Evolutionary conservation across 2,329 filamentous ascomycete genomes (phyloP).

Genomic region (Magnaporthiopsis rhizophila): DNA sequence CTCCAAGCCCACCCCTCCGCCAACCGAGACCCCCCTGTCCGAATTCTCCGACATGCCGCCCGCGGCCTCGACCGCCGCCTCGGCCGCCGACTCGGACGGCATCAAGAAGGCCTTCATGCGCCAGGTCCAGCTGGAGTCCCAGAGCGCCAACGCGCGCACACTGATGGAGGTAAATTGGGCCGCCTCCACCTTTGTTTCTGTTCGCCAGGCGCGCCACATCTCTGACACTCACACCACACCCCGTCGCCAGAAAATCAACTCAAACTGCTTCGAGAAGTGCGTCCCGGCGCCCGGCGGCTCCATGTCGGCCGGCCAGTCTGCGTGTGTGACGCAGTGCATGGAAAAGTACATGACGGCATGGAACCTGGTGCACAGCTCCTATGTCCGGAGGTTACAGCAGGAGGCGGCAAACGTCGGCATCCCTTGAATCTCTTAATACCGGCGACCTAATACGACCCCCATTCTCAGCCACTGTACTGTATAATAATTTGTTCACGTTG

Average conservation of each 20-base stretch:
- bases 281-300: conserved; percentile 60
- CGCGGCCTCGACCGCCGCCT: conserved; percentile 1
- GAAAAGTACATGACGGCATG: conserved; percentile 78
- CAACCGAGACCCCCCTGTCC: conserved; percentile 9
- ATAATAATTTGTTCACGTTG: too few relatives aligned
- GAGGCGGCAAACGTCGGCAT: conserved; percentile 33
- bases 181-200: neutral
- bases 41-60: conserved; percentile 5
- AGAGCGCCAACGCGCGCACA: conserved; percentile 59
- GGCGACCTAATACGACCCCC: neutral
- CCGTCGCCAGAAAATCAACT: conserved; percentile 64
- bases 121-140: conserved; percentile 56
- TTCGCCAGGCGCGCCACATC: neutral
- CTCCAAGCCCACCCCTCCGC: conserved; percentile 11
- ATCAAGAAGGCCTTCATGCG: conserved; percentile 57
- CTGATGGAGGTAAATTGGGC: conserved; percentile 54
- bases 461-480: too few relatives aligned
- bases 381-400: conserved; percentile 55
- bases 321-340: conserved; percentile 69
- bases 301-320: conserved; percentile 58
- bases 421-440: neutral
- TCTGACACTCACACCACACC: conserved; percentile 1
- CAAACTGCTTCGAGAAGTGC: conserved; percentile 74
- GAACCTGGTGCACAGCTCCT: conserved; percentile 65
- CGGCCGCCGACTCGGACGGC: conserved; percentile 36